Base-by-base conservation (phyloP, 345 rosid genomes). In the Salix caprea region DNA sequence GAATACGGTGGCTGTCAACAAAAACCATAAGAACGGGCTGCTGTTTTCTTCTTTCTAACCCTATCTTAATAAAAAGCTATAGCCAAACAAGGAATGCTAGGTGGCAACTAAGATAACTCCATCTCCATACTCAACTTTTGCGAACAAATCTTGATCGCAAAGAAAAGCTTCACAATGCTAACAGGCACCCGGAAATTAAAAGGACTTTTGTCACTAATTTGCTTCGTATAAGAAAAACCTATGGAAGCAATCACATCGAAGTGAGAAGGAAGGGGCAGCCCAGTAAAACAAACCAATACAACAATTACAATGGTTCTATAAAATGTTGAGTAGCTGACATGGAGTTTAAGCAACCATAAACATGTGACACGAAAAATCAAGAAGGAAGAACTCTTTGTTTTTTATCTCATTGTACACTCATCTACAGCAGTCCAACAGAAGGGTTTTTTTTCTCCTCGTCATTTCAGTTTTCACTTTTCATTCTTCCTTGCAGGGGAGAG, bases 391-490 rank as follows among this genome's bases (percentile, higher is more conserved):
- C n/a, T 6, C 37, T 69, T 56, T 23, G 10, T 32, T 44, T 79
- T 75, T 8, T n/a, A 56, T 48, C 58, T 69, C 76, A 73, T 76
- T 54, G 44, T 81, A 81, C 81, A 74, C 77, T 67, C 76, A 73
- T 75, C 78, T 79, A 76, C 84, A 75, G 77, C 44, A 24, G n/a
- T 32, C 75, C 61, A 23, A 74, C 6, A 69, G 15, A 26, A 28
- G 50, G 42, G 23, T 60, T 1, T 70, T n/a, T 58, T 50, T 21
- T 28, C 60, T 54, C 54, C 39, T 37, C 28, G 26, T 34, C 26
- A 26, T 30, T 82, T 69, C 40, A 10, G 39, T 28, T 62, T 40
- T 72, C 36, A 16, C 8, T 24, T 37, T 42, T 12, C 14, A 18
- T 40, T 40, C 48, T 62, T 68, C 52, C 26, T 56, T 10, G 4